Percentiles rank a stretch among this genome's conserved stretches.
Conservation (phyloP, 2,329 filamentous ascomycete genomes). For the Xylariaceae sp. region DNA sequence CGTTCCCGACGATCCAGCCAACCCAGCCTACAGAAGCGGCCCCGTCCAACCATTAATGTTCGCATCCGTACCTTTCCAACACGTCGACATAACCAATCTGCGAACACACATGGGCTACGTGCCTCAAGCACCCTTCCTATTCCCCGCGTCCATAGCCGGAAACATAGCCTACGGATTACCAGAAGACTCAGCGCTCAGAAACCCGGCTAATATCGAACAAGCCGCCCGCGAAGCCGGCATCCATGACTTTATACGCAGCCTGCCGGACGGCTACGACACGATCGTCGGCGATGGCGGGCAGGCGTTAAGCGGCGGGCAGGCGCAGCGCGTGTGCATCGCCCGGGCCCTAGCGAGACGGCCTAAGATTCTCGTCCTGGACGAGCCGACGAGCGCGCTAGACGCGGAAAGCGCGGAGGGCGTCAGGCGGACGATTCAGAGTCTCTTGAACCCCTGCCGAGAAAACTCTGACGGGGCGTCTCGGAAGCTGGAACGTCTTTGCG, state of each 20-base stretch:
- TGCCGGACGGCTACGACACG: constrained; percentile 69
- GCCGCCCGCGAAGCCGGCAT: constrained; percentile 61
- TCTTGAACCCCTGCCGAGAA: constrained; percentile 40
- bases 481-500: constrained; percentile 47
- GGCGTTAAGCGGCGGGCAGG: constrained; percentile 73
- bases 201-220: constrained; percentile 40
- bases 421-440: constrained; percentile 53
- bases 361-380: constrained; percentile 73
- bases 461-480: background rate
- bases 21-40: background rate
- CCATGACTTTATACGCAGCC: constrained; percentile 68
- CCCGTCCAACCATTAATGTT: constrained; percentile 51
- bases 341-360: constrained; percentile 70
- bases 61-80: constrained; percentile 51
- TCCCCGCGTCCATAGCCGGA: constrained; percentile 69
- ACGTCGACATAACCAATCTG: constrained; percentile 57
- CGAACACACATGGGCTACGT: constrained; percentile 63
- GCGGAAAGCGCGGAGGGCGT: constrained; percentile 61
- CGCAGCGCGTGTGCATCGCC: constrained; percentile 76
- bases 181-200: constrained; percentile 48
- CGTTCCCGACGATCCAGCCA: constrained; percentile 31
- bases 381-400: constrained; percentile 81
- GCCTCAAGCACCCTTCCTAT: constrained; percentile 68
- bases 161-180: constrained; percentile 81
- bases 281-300: constrained; percentile 72